Evolutionary conservation across 1,139 yeast species (phyloP).

Genomic region (Yamadazyma siamensis): DNA sequence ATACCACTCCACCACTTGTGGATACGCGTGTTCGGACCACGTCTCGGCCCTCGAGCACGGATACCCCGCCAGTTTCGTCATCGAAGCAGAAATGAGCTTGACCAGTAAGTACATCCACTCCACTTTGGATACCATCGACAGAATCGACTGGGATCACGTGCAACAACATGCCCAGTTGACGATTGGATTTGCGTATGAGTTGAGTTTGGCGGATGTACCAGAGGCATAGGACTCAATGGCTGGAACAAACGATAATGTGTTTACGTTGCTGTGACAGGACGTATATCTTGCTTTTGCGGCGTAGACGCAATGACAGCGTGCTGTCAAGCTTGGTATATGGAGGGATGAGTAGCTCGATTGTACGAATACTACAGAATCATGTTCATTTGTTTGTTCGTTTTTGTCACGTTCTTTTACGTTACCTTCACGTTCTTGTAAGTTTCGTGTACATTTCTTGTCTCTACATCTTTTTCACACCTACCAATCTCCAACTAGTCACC

Average conservation of each 20-base stretch:
- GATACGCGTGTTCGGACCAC: conserved; percentile 93
- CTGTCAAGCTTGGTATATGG: no score
- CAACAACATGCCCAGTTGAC: conserved; percentile 67
- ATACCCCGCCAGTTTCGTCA: conserved; percentile 76
- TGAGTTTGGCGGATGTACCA: conserved; percentile 6
- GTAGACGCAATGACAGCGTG: no score
- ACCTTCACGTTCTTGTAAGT: no score
- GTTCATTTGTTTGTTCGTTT: no score
- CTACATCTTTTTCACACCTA: no score
- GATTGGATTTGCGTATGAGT: conserved; percentile 10
- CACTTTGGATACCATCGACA: conserved; percentile 74
- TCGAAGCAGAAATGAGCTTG: conserved; percentile 67
- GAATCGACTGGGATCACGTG: conserved; percentile 74
- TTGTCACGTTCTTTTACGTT: no score
- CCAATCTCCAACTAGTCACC: no score
- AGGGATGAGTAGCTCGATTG: no score
- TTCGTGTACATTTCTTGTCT: no score
- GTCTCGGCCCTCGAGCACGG: conserved; percentile 83
- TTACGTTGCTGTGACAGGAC: background rate
- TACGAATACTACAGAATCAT: no score
- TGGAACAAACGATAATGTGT: no score
- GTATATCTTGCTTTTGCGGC: background rate
- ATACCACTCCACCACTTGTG: conserved; percentile 73
- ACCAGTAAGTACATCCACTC: conserved; percentile 73
- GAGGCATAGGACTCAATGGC: no score